A percentile compares a stretch with the other conserved stretches of the same genome.
phyloP scores from a whole-genome alignment of 805 yeast genomes.

The Hanseniaspora taiwanica region DNA sequence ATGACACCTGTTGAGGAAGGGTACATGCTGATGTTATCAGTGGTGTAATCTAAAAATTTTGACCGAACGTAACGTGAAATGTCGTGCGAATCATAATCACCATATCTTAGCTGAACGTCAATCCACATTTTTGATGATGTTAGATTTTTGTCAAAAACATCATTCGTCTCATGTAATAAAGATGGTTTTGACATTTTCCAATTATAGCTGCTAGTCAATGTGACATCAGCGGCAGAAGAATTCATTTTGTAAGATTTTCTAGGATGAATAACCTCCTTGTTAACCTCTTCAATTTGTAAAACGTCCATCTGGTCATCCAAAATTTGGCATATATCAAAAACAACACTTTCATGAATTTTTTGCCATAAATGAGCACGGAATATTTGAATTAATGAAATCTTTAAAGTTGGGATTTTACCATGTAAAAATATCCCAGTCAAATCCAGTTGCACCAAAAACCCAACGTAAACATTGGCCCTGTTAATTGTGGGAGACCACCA shows the following conservation, averaged over 20 bases:
- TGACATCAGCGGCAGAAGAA: constrained; percentile 86
- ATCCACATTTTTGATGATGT: constrained; percentile 63
- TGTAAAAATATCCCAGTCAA: constrained; percentile 93
- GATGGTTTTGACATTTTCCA: constrained; percentile 85
- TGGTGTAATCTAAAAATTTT: constrained; percentile 83
- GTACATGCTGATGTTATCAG: constrained; percentile 71
- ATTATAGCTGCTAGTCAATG: constrained; percentile 55
- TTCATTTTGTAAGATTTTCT: constrained; percentile 95
- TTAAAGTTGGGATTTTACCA: constrained; percentile 94
- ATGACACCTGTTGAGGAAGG: constrained; percentile 90
- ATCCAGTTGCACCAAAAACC: constrained; percentile 90
- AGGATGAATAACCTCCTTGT: constrained; percentile 89
- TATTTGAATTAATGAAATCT: constrained; percentile 88
- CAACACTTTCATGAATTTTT: constrained; percentile 91
- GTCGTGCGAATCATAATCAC: constrained; percentile 96
- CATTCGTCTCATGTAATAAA: constrained; percentile 56
- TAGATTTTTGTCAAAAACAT: constrained; percentile 41
- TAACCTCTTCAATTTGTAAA: constrained; percentile 71
- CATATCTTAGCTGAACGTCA: constrained; percentile 88
- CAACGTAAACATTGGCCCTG: constrained; percentile 95
- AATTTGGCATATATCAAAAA: constrained; percentile 85
- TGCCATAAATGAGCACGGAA: constrained; percentile 99
- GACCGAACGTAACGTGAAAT: constrained; percentile 88
- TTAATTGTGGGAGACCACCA: constrained; percentile 99
- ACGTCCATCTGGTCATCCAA: constrained; percentile 78